Evolutionary conservation across 2,329 filamentous ascomycete species (phyloP).

Genomic region (Elsinoe australis): DNA sequence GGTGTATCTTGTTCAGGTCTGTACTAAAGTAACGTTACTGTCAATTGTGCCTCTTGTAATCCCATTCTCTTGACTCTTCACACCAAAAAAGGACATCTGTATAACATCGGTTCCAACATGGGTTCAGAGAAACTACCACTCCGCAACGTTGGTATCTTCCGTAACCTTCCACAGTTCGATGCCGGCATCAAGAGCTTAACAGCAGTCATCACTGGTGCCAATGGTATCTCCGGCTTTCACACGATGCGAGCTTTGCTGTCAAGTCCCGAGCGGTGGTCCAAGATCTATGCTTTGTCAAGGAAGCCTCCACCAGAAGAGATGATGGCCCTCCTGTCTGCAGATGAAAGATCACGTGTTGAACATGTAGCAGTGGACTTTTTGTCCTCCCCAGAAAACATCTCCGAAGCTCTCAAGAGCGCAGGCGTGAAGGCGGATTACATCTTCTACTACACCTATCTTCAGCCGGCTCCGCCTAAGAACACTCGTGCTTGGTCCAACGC

Average conservation of each 20-base stretch:
- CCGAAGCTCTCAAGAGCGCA: constrained; percentile 25
- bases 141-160: constrained; percentile 39
- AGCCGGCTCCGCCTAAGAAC: constrained; percentile 41
- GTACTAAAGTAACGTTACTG: too few species aligned
- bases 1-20: too few species aligned
- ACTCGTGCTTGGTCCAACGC: constrained; percentile 43
- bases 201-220: constrained; percentile 48
- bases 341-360: constrained; percentile 25
- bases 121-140: constrained; percentile 24
- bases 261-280: constrained; percentile 43
- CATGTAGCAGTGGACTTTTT: constrained; percentile 34
- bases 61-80: too few species aligned
- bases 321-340: constrained; percentile 31
- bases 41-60: too few species aligned
- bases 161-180: constrained; percentile 43
- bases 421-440: constrained; percentile 35
- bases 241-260: constrained; percentile 44
- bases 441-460: constrained; percentile 51
- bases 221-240: constrained; percentile 48
- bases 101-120: constrained; percentile 22
- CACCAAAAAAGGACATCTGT: too few species aligned
- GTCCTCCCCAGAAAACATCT: constrained; percentile 28
- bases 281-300: constrained; percentile 45
- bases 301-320: constrained; percentile 38
- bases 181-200: constrained; percentile 38